phyloP scores from a whole-genome alignment of 768 basidiomycete genomes.

The Filobasidium floriforme region DNA sequence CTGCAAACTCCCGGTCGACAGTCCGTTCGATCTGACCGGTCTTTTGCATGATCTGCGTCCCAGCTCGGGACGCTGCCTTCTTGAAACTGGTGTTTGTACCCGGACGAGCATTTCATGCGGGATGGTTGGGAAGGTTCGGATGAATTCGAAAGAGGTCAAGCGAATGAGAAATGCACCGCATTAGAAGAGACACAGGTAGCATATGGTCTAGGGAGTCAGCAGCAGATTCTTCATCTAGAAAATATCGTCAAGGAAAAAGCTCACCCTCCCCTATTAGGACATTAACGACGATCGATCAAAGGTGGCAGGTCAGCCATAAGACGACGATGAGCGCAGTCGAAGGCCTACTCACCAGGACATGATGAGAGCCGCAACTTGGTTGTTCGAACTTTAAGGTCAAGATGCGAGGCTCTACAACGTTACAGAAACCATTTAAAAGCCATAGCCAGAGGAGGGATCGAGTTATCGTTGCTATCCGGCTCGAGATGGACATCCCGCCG shows the following conservation, averaged over 20 bases:
- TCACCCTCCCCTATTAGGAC: not conserved
- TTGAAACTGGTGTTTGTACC: slow-evolving; percentile 56
- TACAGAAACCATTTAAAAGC: no score
- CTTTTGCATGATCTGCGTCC: slow-evolving; percentile 93
- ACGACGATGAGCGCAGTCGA: no score
- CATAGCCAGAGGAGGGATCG: no score
- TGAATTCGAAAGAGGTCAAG: not conserved
- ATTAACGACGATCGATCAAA: not conserved
- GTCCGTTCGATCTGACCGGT: slow-evolving; percentile 96
- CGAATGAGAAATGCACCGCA: not conserved
- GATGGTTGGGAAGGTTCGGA: not conserved
- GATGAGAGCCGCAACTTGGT: no score
- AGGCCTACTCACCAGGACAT: no score
- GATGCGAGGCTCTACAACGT: no score
- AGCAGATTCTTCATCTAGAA: no score
- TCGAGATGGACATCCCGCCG: not conserved
- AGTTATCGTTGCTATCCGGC: not conserved
- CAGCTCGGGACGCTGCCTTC: slow-evolving; percentile 83
- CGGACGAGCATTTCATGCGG: not conserved
- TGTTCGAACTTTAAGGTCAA: no score
- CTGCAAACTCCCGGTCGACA: slow-evolving; percentile 82
- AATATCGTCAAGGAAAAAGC: no score
- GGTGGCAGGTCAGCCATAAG: not conserved
- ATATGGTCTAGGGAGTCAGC: no score
- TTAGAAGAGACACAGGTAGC: not conserved